These are phyloP conservation scores for Camellia oleifera DNA, from an alignment of 179 eudicot species.

Conservation along the genomic window DNA sequence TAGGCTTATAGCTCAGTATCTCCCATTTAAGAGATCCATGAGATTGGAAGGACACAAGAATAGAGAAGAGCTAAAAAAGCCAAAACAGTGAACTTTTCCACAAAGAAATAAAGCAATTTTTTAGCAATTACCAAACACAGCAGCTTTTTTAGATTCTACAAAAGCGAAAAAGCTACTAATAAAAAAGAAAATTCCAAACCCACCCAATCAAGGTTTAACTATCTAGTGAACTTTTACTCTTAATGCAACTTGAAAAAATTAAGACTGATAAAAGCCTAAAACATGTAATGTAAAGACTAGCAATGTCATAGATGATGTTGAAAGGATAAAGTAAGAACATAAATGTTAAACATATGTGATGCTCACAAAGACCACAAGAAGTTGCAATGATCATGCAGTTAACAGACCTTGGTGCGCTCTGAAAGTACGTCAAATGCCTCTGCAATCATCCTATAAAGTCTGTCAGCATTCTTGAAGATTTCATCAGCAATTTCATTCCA, in stretches of 20 bases:
- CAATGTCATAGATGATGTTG: too few relatives aligned
- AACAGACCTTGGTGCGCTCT: conserved; percentile 62
- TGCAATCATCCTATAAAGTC: conserved; percentile 77
- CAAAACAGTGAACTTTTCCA: too few relatives aligned
- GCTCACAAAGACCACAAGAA: neutral
- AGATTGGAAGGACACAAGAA: too few relatives aligned
- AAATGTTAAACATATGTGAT: neutral
- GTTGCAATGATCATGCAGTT: neutral
- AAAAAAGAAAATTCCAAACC: too few relatives aligned
- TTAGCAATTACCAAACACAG: too few relatives aligned
- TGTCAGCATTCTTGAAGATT: conserved; percentile 62
- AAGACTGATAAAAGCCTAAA: neutral
- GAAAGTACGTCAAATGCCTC: conserved; percentile 86
- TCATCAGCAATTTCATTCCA: conserved; percentile 69
- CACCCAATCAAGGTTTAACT: neutral
- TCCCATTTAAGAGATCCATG: too few relatives aligned
- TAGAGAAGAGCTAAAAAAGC: too few relatives aligned
- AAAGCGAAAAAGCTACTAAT: too few relatives aligned
- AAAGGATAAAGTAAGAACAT: neutral
- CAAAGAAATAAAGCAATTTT: too few relatives aligned
- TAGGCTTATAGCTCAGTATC: too few relatives aligned
- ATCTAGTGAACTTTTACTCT: neutral
- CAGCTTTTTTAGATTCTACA: neutral
- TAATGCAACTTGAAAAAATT: neutral
- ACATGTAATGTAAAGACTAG: neutral